These are phyloP conservation scores for Boletus calvinii DNA, from an alignment of 1,284 basidiomycete species.

Conservation along the genomic window DNA sequence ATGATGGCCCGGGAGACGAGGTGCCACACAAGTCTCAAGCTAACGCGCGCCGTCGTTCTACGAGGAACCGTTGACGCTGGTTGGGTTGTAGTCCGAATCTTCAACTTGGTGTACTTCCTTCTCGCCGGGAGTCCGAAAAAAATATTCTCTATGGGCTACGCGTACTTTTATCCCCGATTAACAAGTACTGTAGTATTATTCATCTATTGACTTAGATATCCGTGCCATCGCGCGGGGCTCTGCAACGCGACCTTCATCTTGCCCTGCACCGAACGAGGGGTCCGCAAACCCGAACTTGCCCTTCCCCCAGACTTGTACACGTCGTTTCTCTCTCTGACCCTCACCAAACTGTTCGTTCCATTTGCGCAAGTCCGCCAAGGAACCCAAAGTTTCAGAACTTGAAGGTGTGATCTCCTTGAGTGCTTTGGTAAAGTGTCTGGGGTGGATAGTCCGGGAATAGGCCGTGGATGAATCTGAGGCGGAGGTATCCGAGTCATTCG, in stretches of 20 bases:
- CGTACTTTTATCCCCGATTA: constrained; percentile 16
- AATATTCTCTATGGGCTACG: constrained; percentile 6
- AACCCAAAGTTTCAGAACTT: constrained; percentile 78
- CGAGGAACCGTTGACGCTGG: constrained; percentile 19
- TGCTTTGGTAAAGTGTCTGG: constrained; percentile 77
- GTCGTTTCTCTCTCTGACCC: constrained; percentile 59
- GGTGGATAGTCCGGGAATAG: constrained; percentile 45
- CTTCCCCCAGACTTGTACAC: constrained; percentile 70
- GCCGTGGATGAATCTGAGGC: background rate
- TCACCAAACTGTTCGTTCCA: constrained; percentile 95
- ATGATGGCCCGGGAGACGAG: constrained; percentile 28
- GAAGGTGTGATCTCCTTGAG: constrained; percentile 86
- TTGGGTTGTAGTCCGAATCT: background rate
- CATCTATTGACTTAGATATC: constrained; percentile 26
- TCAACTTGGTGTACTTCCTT: background rate
- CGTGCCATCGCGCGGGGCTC: constrained; percentile 21
- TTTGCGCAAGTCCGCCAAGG: constrained; percentile 77
- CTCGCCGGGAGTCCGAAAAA: background rate
- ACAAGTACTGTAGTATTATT: constrained; percentile 23
- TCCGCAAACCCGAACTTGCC: constrained; percentile 72
- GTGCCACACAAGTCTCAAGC: constrained; percentile 26
- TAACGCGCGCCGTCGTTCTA: constrained; percentile 27
- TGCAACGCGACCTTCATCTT: constrained; percentile 46
- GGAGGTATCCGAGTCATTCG: constrained; percentile 7
- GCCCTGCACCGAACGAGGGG: constrained; percentile 32